Base-by-base conservation (phyloP, 2,329 filamentous ascomycete genomes). In the Phialophora expanda region DNA sequence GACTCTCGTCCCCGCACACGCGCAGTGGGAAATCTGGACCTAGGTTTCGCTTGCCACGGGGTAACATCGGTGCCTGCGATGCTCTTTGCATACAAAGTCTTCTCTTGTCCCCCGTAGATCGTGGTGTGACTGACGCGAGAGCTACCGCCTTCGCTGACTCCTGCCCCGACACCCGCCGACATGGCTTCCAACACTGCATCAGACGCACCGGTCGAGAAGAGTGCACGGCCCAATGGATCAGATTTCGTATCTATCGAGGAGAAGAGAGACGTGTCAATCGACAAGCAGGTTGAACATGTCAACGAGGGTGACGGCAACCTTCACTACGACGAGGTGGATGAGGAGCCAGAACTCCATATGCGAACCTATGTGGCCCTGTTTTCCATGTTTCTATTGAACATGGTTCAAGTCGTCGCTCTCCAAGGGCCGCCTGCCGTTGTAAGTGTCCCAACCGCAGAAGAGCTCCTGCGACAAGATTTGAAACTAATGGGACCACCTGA, bases 351-450 rank as follows among this genome's bases (percentile, higher is more conserved):
- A 57, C 56, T 71, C 26, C 69, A 71, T 41, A 53, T 58, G 17
- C 50, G 69, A 30, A 71, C 69, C 24, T 71, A 65, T 28, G 55
- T 71, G 50, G 69, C 69, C 17, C 54, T 71, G 9, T 38, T 63
- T 17, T 54, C 69, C 26, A 71, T 71, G 69, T 69, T 69, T 44
- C 34, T 68, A 8, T 58, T 71, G 56, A 69, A 69, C 28, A 28
- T 64, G 38, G 67, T 68, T 4, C 65, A 68, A 51, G 65, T 71
- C 3, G 48, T 71, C 20, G 67, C 69, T 17, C 58, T 71, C 8
- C 67, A 69, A 22, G 65, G 62, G 0, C 69, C 69, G 51, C 67
- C 69, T 24, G 69, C 69, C 6, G 69, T 71, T n/a, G 69, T 71
- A 55, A 58, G 69, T 68, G 1, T 17, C 14, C 38, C 38, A 2